Evolutionary conservation across 2,329 filamentous ascomycete genomes (phyloP), one percentile per base, ranked within the genome.

Genomic region (Ophiostoma angusticollis): DNA sequence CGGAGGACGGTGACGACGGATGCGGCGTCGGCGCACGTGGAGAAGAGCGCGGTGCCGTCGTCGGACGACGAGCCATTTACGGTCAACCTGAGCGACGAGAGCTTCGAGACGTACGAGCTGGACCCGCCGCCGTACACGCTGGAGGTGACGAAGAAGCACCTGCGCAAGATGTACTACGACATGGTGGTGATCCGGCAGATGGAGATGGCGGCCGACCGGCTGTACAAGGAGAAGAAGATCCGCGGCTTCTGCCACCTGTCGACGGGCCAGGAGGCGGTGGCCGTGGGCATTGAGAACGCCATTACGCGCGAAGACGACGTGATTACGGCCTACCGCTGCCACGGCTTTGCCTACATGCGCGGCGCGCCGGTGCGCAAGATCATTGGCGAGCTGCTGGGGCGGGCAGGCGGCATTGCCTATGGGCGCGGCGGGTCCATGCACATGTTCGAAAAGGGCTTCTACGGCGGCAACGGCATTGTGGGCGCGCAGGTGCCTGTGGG

Each of bases 151-250:
- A 98, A 98, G 80, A 86, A 84, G 67, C 84, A 96, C 70, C 71
- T 98, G 61, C 96, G 93, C 78, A 74, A 93, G 72, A 96, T 96
- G 80, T 98, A 98, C 76, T 80, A 80, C 63, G 85, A 96, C 63
- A 96, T 98, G 91, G 89, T 96, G 40, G 70, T 77, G 50, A 79
- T 86, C 57, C 79, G 89, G 68, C 91, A 93, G 63, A 94, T 98
- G 91, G 91, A 98, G 68, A 94, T 98, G 89, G 87, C 89, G 51
- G 86, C 91, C 68, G 91, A 98, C 62, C 78, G 89, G 60, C 72
- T 98, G 57, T 98, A 98, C 84, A 98, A 98, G 74, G 91, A 96
- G 73, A 98, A 98, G 81, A 96, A 98, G 76, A 96, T 98, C 55
- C 84, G 91, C 55, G 91, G 91, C 68, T 98, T 98, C 82, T 98